Evolutionary conservation across 192 early-diverging fungal species (phyloP), one percentile per base, ranked within the genome.

Genomic region (Tieghemiomyces parasiticus): DNA sequence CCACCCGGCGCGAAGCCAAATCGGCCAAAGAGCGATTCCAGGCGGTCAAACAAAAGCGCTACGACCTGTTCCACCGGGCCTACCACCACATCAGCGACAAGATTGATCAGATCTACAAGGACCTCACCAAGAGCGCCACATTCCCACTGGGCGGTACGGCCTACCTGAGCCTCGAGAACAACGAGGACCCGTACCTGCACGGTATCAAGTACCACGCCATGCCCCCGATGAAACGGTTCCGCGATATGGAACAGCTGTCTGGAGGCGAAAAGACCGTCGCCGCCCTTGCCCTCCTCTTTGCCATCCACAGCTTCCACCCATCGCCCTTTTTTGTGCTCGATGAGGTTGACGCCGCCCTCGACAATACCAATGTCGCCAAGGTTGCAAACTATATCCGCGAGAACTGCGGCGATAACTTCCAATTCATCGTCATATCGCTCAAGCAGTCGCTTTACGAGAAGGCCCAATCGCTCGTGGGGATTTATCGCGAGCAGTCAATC

Each of bases 301-400:
- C 96, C 28, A 90, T 99, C 64, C 94, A 95, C 68, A 83, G 86
- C 22, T 93, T 82, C 81, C 86, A 85, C 31, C 96, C 94, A 12
- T 87, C 96, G 8, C 96, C 96, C 2, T 99, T 99, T 75, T 99
- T 99, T 85, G 91, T 99, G 13, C 76, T 99, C 34, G 96, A 99
- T 66, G 96, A 99, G 72, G 92, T 99, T 10, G 96, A 99, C 70
- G 96, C 96, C 3, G 96, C 96, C 1, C 75, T 99, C 16, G 96
- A 99, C 67, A 91, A 93, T 69, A 81, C 91, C 53, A 99, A 99
- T 61, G 96, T 99, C 9, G 78, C 85, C 28, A 85, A 87, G 69
- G 87, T 99, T 42, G 89, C 91, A 0, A 80, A 82, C 59, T 99
- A 97, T 66, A 81, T 99, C 58, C 81, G 85, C 31, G 78, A 83